Evolutionary conservation across 345 rosid species (phyloP).

Genomic region (Pistacia atlantica): DNA sequence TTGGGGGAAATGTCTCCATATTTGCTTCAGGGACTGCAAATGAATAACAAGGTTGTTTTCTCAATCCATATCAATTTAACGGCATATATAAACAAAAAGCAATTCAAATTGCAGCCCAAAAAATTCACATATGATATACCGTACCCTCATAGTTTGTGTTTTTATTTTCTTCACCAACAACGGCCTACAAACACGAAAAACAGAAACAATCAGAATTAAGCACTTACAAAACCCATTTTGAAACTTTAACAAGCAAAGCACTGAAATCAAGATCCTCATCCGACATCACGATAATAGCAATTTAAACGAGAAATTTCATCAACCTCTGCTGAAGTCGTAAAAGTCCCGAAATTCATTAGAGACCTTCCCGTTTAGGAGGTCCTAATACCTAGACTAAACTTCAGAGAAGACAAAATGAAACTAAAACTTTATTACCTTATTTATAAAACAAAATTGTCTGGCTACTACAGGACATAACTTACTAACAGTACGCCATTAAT

Average conservation of each 20-base stretch:
- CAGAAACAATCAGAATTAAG: background rate
- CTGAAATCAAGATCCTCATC: background rate
- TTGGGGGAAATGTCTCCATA: conserved; percentile 74
- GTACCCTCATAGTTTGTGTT: conserved; percentile 55
- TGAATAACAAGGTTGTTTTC: conserved; percentile 18
- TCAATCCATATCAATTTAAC: background rate
- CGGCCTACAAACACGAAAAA: conserved; percentile 49
- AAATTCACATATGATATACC: background rate
- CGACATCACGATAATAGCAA: no score
- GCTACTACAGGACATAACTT: background rate
- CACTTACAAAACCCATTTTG: background rate
- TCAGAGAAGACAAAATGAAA: no score
- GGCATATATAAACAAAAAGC: background rate
- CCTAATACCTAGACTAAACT: no score
- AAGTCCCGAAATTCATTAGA: background rate
- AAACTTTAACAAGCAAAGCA: background rate
- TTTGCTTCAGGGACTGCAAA: conserved; percentile 67
- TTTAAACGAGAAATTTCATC: background rate
- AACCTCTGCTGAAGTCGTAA: background rate
- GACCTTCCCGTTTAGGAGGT: no score
- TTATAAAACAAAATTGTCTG: no score
- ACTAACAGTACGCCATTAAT: background rate
- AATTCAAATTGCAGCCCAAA: conserved; percentile 6
- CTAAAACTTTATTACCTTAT: no score
- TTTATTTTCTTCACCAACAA: conserved; percentile 51